Evolutionary conservation across 139 green algal species (phyloP).

Genomic region (Pleodorina starrii): DNA sequence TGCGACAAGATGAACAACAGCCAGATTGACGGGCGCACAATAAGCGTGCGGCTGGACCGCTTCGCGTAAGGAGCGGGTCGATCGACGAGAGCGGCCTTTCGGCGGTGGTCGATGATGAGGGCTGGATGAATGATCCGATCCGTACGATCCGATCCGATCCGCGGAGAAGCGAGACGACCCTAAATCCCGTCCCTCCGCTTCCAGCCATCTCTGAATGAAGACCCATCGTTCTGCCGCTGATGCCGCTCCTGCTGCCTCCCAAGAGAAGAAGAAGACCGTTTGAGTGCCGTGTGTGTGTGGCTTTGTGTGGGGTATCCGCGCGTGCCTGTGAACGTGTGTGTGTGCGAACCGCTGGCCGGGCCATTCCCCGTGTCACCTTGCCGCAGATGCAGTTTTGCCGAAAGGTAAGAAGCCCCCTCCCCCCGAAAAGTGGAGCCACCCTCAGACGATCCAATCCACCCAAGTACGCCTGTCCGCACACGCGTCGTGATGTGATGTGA

Average conservation of each 20-base stretch:
- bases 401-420: slow-evolving; percentile 27
- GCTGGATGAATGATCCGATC: background rate
- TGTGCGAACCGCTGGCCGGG: too few relatives aligned
- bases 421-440: too few relatives aligned
- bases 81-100: too few relatives aligned
- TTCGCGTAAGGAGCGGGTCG: slow-evolving; percentile 64
- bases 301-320: background rate
- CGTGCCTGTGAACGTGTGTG: too few relatives aligned
- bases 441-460: too few relatives aligned
- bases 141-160: too few relatives aligned
- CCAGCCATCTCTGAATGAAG: too few relatives aligned
- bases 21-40: slow-evolving; percentile 83
- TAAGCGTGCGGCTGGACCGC: slow-evolving; percentile 89
- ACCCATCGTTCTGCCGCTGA: background rate
- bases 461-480: slow-evolving; percentile 10
- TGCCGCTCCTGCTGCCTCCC: background rate
- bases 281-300: background rate
- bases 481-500: too few relatives aligned
- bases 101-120: background rate
- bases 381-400: slow-evolving; percentile 25
- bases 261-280: slow-evolving; percentile 7
- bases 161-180: too few relatives aligned
- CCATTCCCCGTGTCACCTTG: background rate
- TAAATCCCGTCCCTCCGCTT: too few relatives aligned
- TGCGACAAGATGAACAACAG: slow-evolving; percentile 87